A percentile compares a stretch with the other conserved stretches of the same genome.
Evolutionary conservation across 805 yeast genomes (phyloP).

Genomic region (Yarrowia phangngaensis): DNA sequence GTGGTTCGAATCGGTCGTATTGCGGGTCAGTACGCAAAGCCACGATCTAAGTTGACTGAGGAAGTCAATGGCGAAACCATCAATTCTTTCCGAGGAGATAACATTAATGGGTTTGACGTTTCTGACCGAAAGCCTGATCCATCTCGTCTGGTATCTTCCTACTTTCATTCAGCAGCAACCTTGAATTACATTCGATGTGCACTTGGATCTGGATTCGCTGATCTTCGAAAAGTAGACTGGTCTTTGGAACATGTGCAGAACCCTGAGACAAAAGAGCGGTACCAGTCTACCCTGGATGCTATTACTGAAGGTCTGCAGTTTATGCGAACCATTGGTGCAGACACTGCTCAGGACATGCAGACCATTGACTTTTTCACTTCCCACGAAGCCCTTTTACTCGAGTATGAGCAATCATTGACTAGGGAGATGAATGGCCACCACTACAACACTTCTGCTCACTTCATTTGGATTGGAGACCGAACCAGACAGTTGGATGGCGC

Average conservation of each 20-base stretch:
- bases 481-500: constrained; percentile 46
- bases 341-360: constrained; percentile 33
- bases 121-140: constrained; percentile 44
- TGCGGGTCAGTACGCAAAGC: constrained; percentile 48
- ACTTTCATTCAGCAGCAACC: constrained; percentile 47
- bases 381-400: constrained; percentile 44
- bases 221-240: constrained; percentile 43
- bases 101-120: constrained; percentile 44
- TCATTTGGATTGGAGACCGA: constrained; percentile 47
- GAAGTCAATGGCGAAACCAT: constrained; percentile 42
- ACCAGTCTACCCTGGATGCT: constrained; percentile 40
- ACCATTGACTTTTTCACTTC: constrained; percentile 43
- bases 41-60: constrained; percentile 45
- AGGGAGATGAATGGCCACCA: constrained; percentile 37
- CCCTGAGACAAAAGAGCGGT: constrained; percentile 41
- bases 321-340: constrained; percentile 44
- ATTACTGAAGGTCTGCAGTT: constrained; percentile 42
- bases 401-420: constrained; percentile 44
- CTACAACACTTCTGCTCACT: constrained; percentile 45
- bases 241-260: constrained; percentile 43
- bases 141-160: constrained; percentile 42
- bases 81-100: constrained; percentile 45
- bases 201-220: constrained; percentile 43
- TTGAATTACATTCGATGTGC: constrained; percentile 42
- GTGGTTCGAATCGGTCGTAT: constrained; percentile 44